Percentiles rank a stretch among this genome's conserved stretches.
Conservation (phyloP, 1,284 basidiomycete genomes). For the Fistulina hepatica region DNA sequence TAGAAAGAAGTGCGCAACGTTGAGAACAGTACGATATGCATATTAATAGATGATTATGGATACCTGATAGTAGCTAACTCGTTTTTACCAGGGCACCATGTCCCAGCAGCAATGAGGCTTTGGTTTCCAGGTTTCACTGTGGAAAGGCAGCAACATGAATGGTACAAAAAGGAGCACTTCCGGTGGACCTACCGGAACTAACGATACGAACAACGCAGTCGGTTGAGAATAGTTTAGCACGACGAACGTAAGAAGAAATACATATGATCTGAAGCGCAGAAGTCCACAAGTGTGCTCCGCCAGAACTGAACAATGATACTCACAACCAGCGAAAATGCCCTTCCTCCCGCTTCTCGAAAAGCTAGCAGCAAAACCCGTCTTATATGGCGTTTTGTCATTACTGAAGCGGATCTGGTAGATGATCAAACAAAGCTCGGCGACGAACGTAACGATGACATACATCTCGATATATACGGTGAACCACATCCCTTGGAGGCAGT, state of each 20-base stretch:
- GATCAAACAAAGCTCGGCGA: background rate
- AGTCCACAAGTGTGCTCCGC: conserved; percentile 6
- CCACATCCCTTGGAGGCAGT: conserved; percentile 77
- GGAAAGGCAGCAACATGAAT: background rate
- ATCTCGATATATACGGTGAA: conserved; percentile 77
- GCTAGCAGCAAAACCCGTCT: conserved; percentile 64
- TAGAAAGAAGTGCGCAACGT: conserved; percentile 17
- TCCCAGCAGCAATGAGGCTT: conserved; percentile 68
- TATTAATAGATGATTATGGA: conserved; percentile 9
- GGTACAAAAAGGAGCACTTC: background rate
- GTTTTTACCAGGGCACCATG: conserved; percentile 77
- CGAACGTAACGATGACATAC: conserved; percentile 30
- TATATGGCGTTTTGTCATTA: conserved; percentile 91
- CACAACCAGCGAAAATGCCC: conserved; percentile 67
- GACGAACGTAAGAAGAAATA: conserved; percentile 18
- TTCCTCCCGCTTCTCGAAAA: conserved; percentile 75
- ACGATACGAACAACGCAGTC: background rate
- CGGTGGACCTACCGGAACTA: conserved; percentile 3
- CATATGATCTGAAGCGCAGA: conserved; percentile 32
- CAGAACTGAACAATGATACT: conserved; percentile 21
- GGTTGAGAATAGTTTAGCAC: background rate
- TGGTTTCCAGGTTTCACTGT: conserved; percentile 60
- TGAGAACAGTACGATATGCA: background rate
- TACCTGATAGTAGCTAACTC: conserved; percentile 69
- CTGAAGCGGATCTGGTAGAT: conserved; percentile 68